Base-by-base conservation (phyloP, 768 basidiomycete genomes). In the Mycena galopus region DNA sequence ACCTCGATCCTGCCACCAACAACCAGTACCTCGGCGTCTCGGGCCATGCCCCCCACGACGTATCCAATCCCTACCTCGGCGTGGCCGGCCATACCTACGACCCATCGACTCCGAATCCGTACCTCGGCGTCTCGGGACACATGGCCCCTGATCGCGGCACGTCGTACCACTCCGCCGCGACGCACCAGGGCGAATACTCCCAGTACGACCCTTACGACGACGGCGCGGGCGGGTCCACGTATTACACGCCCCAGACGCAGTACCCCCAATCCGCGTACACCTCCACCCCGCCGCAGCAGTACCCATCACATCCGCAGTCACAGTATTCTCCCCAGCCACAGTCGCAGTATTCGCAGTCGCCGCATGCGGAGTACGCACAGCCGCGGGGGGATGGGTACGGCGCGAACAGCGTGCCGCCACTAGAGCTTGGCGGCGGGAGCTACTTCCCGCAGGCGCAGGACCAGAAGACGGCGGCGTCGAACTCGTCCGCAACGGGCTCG, bases 291-390 rank as follows among this genome's bases (percentile, higher is more conserved):
- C n/a, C n/a, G n/a, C n/a, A n/a, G n/a, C n/a, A n/a, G n/a, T n/a
- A 32, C 53, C 14, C 27, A 42, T 29, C 65, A 4, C 76, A 73
- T 39, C 57, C 75, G 33, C 71, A 78, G 6, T 77, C 73, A 62
- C 68, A 67, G 60, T 72, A 66, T 76, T 19, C 71, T 76, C 39
- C 76, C 76, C 25, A 78, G 75, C 32, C 78, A 71, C 29, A 55
- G 57, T 3, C 51, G 44, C 78, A 77, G 32, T 73, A 74, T 62
- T 66, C 73, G 44, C 74, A 67, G 30, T 80, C 81, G 30, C 81
- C 82, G 32, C 86, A 89, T 35, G 88, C 86, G n/a, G 86, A 82
- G 65, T 90, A 93, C 78, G 86, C 89, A n/a, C n/a, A n/a, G 9
- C 84, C 72, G 30, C 61, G 29, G 21, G 37, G 89, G 23, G 86